A percentile compares a stretch with the other conserved stretches of the same genome.
Conservation (phyloP, 148 eudicot species). For the Rheum nobile region DNA sequence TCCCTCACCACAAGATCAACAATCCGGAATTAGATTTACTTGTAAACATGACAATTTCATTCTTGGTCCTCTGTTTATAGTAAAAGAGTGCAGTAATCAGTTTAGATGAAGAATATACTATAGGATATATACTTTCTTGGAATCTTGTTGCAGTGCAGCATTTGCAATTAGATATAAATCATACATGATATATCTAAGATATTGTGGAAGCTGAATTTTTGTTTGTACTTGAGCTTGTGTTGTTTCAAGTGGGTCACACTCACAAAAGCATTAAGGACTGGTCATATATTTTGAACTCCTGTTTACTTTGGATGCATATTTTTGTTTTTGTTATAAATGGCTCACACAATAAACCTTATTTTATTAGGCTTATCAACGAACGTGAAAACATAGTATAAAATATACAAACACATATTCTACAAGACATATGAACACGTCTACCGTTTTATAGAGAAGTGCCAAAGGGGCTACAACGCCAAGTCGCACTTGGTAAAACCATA, state of each 20-base stretch:
- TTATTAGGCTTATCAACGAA: too few relatives aligned
- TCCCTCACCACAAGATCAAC: constrained; percentile 88
- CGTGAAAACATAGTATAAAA: too few relatives aligned
- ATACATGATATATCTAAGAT: background rate
- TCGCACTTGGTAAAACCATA: background rate
- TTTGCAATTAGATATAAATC: background rate
- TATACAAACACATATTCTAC: too few relatives aligned
- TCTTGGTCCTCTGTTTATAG: background rate
- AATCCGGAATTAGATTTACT: constrained; percentile 12
- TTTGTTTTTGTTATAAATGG: too few relatives aligned
- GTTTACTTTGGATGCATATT: too few relatives aligned
- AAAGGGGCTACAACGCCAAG: too few relatives aligned
- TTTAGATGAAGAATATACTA: background rate
- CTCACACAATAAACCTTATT: too few relatives aligned
- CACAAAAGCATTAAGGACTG: too few relatives aligned
- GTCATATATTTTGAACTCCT: too few relatives aligned
- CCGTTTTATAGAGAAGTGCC: too few relatives aligned
- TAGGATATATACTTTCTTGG: background rate
- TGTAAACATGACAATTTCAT: background rate
- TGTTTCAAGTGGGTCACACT: background rate
- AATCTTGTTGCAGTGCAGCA: background rate
- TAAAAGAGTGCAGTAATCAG: background rate
- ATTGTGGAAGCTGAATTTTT: background rate
- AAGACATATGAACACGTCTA: too few relatives aligned
- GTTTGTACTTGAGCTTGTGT: background rate